phyloP scores from a whole-genome alignment of 371 early-diverging fungal genomes.

The Syncephalis plumigaleata region DNA sequence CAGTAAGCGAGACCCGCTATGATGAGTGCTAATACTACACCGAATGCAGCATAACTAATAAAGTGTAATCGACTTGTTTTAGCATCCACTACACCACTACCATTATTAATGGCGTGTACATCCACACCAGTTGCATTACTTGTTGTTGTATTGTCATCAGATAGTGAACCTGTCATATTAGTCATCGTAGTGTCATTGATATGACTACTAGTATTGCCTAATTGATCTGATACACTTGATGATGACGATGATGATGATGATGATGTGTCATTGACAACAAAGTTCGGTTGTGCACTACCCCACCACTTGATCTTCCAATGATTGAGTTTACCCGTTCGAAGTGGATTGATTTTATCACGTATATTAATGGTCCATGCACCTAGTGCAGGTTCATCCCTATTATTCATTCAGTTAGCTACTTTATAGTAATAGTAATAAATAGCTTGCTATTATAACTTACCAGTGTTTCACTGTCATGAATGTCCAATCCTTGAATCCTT shows the following conservation, averaged over 20 bases:
- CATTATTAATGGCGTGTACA: no score
- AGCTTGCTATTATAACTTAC: constrained; percentile 22
- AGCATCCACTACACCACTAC: not conserved
- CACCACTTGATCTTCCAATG: constrained; percentile 34
- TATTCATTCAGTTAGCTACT: not conserved
- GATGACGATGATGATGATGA: no score
- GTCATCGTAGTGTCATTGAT: no score
- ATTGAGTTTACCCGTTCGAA: constrained; percentile 21
- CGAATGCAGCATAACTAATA: constrained; percentile 2
- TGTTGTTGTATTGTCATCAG: no score
- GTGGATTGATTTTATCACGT: constrained; percentile 24
- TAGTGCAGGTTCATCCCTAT: constrained; percentile 63
- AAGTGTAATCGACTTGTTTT: not conserved
- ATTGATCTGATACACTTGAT: no score
- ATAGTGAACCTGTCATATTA: no score
- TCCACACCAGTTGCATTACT: no score
- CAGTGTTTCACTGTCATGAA: constrained; percentile 93
- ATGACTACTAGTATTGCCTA: no score
- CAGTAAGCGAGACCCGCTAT: constrained; percentile 3
- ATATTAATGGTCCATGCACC: constrained; percentile 75
- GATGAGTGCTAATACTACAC: constrained; percentile 1
- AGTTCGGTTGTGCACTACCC: not conserved
- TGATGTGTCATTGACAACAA: not conserved
- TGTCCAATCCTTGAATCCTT: constrained; percentile 86
- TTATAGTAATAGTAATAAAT: constrained; percentile 3